Evolutionary conservation across 768 basidiomycete species (phyloP).

Genomic region (Rickenella mellea): DNA sequence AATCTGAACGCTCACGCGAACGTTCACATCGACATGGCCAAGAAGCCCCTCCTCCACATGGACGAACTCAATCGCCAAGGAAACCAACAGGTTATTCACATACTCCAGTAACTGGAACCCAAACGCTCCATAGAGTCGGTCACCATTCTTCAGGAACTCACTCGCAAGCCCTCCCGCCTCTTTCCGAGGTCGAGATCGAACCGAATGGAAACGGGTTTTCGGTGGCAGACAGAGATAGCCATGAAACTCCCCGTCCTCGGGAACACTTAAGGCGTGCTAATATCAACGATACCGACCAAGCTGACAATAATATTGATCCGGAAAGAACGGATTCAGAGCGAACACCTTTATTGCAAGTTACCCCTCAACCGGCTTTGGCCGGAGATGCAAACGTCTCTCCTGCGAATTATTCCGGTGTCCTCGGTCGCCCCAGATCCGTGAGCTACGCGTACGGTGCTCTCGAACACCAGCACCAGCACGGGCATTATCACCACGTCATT

Average conservation of each 20-base stretch:
- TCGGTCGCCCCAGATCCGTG: neutral
- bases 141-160: constrained; percentile 19
- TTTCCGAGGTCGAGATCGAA: neutral
- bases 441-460: neutral
- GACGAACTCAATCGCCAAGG: no score
- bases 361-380: no score
- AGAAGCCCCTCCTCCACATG: constrained; percentile 7
- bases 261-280: no score
- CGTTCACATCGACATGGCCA: neutral
- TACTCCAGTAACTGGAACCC: no score
- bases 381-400: neutral
- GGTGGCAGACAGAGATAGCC: no score
- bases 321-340: neutral
- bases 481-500: neutral
- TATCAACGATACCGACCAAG: neutral
- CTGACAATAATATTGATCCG: neutral
- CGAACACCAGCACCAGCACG: neutral
- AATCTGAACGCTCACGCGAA: neutral
- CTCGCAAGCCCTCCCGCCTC: neutral
- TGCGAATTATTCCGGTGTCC: neutral
- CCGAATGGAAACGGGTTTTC: no score
- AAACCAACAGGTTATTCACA: no score
- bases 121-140: no score
- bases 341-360: neutral
- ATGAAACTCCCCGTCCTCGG: neutral